Evolutionary conservation across 768 basidiomycete genomes (phyloP).

Genomic region (Paxillus involutus): DNA sequence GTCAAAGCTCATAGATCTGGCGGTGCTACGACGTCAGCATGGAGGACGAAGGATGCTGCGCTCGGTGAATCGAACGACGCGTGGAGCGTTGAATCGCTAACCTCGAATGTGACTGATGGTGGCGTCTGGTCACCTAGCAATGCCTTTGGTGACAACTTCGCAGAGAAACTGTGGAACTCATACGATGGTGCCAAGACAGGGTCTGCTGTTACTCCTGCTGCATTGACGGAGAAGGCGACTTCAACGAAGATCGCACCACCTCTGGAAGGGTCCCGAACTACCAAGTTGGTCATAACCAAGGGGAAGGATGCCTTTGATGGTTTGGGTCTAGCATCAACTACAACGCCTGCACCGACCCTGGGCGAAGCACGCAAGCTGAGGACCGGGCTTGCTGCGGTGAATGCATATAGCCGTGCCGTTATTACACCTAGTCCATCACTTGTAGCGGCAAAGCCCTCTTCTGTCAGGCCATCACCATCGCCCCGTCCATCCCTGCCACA

Average conservation of each 20-base stretch:
- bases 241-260: constrained; percentile 26
- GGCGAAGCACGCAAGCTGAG: constrained; percentile 73
- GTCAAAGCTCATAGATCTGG: constrained; percentile 26
- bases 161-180: constrained; percentile 53
- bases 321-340: constrained; percentile 51
- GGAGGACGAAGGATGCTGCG: constrained; percentile 28
- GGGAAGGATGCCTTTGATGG: constrained; percentile 81
- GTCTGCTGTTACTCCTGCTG: constrained; percentile 2
- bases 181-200: constrained; percentile 35
- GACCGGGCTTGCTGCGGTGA: constrained; percentile 62
- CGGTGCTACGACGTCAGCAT: constrained; percentile 18
- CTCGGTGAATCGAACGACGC: constrained; percentile 32
- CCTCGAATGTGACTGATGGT: constrained; percentile 22
- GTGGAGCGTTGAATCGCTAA: constrained; percentile 39
- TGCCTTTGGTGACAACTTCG: constrained; percentile 69
- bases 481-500: constrained; percentile 26
- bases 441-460: constrained; percentile 13
- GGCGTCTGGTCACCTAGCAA: constrained; percentile 21
- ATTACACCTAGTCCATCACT: constrained; percentile 13
- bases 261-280: constrained; percentile 30
- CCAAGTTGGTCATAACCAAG: constrained; percentile 32
- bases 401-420: constrained; percentile 34
- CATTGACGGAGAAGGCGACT: constrained; percentile 13
- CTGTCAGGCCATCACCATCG: constrained; percentile 25
- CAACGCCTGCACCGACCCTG: constrained; percentile 60